These are phyloP conservation scores for Xanthoconium purpureum DNA, from an alignment of 768 basidiomycete species.

Conservation along the genomic window DNA sequence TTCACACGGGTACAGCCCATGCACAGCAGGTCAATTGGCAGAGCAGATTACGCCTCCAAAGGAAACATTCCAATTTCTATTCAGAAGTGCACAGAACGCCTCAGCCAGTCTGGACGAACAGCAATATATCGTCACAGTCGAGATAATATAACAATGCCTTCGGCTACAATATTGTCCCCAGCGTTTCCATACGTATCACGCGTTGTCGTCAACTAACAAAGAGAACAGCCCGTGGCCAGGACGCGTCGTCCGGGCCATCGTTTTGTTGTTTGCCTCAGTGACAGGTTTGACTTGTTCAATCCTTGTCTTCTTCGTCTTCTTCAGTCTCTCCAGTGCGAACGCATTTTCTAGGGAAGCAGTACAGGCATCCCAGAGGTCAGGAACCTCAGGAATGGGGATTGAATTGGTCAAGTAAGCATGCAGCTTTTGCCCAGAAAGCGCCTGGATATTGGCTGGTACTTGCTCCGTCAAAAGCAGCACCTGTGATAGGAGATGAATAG, in stretches of 20 bases:
- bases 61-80: background rate
- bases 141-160: background rate
- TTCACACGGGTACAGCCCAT: no score
- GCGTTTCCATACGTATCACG: conserved; percentile 18
- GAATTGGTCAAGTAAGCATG: conserved; percentile 49
- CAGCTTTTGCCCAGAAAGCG: conserved; percentile 59
- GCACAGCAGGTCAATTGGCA: no score
- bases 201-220: conserved; percentile 40
- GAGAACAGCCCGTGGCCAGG: conserved; percentile 34
- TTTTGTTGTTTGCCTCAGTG: conserved; percentile 25
- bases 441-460: conserved; percentile 43
- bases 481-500: conserved; percentile 58
- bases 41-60: background rate
- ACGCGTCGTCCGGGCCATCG: background rate
- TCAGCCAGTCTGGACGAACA: background rate
- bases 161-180: background rate
- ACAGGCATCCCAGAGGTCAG: conserved; percentile 47
- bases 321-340: conserved; percentile 47
- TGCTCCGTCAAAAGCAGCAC: conserved; percentile 53
- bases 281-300: conserved; percentile 12
- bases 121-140: background rate
- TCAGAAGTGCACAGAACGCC: no score
- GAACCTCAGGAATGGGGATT: conserved; percentile 21
- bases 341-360: conserved; percentile 44
- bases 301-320: conserved; percentile 41